Conservation (phyloP, 2,329 filamentous ascomycete species). For the Beauveria medogensis region DNA sequence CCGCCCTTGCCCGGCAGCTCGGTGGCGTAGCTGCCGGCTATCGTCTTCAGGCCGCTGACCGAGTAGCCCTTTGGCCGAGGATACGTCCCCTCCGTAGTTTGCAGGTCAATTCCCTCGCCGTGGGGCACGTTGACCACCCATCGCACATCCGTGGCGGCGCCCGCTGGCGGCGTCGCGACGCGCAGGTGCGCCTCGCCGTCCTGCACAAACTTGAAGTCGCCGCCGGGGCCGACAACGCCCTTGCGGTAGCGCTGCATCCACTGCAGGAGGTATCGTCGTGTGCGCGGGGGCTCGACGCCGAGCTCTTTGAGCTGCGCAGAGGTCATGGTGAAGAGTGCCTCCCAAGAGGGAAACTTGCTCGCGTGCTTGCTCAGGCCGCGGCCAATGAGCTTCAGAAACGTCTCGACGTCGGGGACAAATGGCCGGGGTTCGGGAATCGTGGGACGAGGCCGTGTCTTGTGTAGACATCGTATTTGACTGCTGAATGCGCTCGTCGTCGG, state of each 20-base stretch:
- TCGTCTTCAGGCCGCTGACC: slow-evolving; percentile 58
- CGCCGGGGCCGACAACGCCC: slow-evolving; percentile 71
- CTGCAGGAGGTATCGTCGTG: slow-evolving; percentile 73
- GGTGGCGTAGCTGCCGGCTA: slow-evolving; percentile 67
- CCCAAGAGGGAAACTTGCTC: slow-evolving; percentile 84
- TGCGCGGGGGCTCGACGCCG: slow-evolving; percentile 78
- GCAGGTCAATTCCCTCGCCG: slow-evolving; percentile 25
- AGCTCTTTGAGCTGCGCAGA: slow-evolving; percentile 72
- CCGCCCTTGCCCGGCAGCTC: slow-evolving; percentile 57
- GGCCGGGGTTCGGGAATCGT: slow-evolving; percentile 64
- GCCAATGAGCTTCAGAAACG: slow-evolving; percentile 87
- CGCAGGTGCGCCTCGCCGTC: slow-evolving; percentile 45
- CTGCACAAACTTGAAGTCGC: slow-evolving; percentile 67
- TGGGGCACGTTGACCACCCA: slow-evolving; percentile 48
- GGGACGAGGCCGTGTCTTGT: slow-evolving; percentile 31
- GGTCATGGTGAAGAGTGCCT: slow-evolving; percentile 75
- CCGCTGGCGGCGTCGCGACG: slow-evolving; percentile 33
- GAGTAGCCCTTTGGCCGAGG: slow-evolving; percentile 42
- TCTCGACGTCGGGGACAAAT: slow-evolving; percentile 75
- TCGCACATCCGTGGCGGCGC: slow-evolving; percentile 36
- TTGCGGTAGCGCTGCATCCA: slow-evolving; percentile 82
- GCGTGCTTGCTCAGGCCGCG: slow-evolving; percentile 76
- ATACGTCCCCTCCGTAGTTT: slow-evolving; percentile 13
- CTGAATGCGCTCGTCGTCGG: slow-evolving; percentile 16
- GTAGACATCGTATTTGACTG: slow-evolving; percentile 34